Evolutionary conservation across 345 rosid genomes (phyloP).

Genomic region (Lepidium africanum): DNA sequence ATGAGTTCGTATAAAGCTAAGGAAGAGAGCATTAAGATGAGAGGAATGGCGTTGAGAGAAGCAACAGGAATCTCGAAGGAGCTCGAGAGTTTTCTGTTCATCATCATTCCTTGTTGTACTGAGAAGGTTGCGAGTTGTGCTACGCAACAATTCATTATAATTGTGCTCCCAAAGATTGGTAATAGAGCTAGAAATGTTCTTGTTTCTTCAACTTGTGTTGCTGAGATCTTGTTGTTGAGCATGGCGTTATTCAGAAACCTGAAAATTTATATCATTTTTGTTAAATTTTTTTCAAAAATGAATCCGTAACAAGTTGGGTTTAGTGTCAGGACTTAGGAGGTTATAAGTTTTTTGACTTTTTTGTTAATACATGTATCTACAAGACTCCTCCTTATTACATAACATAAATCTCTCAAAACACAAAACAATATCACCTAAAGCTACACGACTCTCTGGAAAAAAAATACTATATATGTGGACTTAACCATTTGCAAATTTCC

Average conservation of each 20-base stretch:
- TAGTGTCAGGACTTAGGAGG: too few relatives aligned
- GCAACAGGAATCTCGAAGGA: conserved; percentile 44
- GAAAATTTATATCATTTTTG: neutral
- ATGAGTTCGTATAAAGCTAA: conserved; percentile 36
- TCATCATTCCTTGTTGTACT: conserved; percentile 45
- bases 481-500: too few relatives aligned
- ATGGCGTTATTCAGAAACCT: conserved; percentile 46
- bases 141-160: conserved; percentile 53
- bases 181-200: conserved; percentile 41
- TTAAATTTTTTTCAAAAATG: too few relatives aligned
- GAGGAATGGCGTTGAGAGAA: conserved; percentile 39
- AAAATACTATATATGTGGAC: too few relatives aligned
- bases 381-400: too few relatives aligned
- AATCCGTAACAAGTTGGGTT: too few relatives aligned
- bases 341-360: too few relatives aligned
- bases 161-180: conserved; percentile 58
- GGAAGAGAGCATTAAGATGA: conserved; percentile 37
- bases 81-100: conserved; percentile 33
- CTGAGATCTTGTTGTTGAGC: conserved; percentile 19
- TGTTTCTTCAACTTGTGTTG: conserved; percentile 42
- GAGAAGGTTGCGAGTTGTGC: conserved; percentile 59
- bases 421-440: too few relatives aligned
- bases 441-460: too few relatives aligned
- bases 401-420: too few relatives aligned
- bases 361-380: too few relatives aligned